These are phyloP conservation scores for Aurantiochytrium sp. DNA, from an alignment of 108 stramenopile genomes.

Conservation along the genomic window DNA sequence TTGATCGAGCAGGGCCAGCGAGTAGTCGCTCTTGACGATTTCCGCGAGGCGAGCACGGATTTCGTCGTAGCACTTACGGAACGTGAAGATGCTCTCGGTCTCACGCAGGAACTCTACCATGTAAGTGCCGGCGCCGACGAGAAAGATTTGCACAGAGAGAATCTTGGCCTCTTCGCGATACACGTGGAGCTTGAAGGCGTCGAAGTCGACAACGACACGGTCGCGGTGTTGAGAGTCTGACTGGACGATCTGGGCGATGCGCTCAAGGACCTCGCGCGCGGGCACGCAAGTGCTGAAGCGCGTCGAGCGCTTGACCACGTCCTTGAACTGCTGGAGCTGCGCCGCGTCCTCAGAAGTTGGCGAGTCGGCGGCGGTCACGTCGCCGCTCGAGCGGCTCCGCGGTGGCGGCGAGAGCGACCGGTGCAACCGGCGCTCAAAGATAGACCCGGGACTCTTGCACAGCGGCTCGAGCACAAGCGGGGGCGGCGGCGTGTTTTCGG, in stretches of 20 bases:
- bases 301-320: slow-evolving; percentile 1
- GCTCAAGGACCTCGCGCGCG: neutral
- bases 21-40: slow-evolving; percentile 19
- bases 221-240: neutral
- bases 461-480: neutral
- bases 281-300: slow-evolving; percentile 11
- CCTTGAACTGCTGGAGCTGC: neutral
- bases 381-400: neutral
- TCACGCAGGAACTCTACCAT: slow-evolving; percentile 25
- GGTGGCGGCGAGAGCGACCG: slow-evolving; percentile 10
- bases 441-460: slow-evolving; percentile 3
- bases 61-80: neutral
- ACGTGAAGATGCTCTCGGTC: neutral
- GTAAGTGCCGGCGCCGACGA: neutral
- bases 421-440: neutral
- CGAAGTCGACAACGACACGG: neutral
- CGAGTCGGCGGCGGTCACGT: neutral
- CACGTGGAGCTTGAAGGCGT: neutral
- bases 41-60: neutral
- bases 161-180: neutral
- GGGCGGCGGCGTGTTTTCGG: neutral
- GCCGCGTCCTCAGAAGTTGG: neutral
- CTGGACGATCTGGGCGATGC: neutral
- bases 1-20: neutral
- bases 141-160: neutral